Evolutionary conservation across 1,284 basidiomycete species (phyloP), one percentile per base, ranked within the genome.

Genomic region (Puccinia novopanici): DNA sequence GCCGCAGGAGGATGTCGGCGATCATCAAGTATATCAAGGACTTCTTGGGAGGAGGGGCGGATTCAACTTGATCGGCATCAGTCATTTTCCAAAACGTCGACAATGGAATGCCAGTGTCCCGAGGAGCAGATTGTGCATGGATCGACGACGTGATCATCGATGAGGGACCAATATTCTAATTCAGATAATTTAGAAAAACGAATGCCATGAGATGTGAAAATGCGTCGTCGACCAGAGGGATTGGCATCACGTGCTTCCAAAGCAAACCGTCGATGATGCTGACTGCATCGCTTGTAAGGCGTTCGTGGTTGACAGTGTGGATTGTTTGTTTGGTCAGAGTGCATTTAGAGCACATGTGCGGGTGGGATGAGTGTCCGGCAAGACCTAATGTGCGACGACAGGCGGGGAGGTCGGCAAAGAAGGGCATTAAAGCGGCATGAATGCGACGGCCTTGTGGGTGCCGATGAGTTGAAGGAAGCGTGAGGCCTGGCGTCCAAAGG

Each of bases 401-500:
- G 27, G 81, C 82, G 17, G 81, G 71, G 12, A 82, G 75, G 30
- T 82, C 82, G 12, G 54, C 73, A 27, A 82, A 67, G 34, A 83
- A 71, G 4, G 82, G 75, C 45, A 71, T 67, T 1, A 82, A 52
- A 1, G 61, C 48, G 24, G 45, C 15, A 12, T 27, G 45, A 24
- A 77, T 77, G 50, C 34, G 75, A 24, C 61, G 34, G 50, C 59
- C 42, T 27, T 42, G 0, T 4, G 40, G 22, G 34, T 67, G 48
- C 22, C 30, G 48, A 63, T 59, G 24, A 0, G 61, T 52, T 55
- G 8, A 34, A 12, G 40, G 34, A 50, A 77, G 12, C 12, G 4
- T 80, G 8, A 86, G 79, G 0, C 87, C 87, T 15, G 77, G 67
- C 22, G 9, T 37, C 84, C 85, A 87, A 52, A 86, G 82, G 13